Conservation (phyloP, 441 rosid genomes). For the Populus hybrid region DNA sequence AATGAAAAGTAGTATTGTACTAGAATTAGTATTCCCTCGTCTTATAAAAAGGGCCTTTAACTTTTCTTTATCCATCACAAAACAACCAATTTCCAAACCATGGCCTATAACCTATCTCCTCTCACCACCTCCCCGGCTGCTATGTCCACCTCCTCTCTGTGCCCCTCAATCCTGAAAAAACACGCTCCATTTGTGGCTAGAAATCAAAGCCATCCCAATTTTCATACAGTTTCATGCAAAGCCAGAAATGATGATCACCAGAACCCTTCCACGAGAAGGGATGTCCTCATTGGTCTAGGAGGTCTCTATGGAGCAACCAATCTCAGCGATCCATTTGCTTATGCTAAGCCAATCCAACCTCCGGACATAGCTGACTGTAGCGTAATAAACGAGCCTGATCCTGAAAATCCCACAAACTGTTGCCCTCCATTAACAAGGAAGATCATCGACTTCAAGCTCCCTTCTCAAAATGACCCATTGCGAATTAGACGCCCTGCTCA, state of each 20-base stretch:
- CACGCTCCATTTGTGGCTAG: conserved; percentile 12
- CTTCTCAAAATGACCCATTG: conserved; percentile 22
- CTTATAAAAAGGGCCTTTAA: too few species aligned
- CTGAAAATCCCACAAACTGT: conserved; percentile 38
- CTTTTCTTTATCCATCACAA: too few species aligned
- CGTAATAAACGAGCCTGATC: conserved; percentile 32
- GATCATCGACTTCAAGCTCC: conserved; percentile 43
- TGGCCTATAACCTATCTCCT: conserved; percentile 30
- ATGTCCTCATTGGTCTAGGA: conserved; percentile 41
- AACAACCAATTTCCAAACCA: not conserved
- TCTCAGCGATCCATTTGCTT: conserved; percentile 9
- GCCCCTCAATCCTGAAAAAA: conserved; percentile 9
- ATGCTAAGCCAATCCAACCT: conserved; percentile 36
- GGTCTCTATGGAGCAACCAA: conserved; percentile 22
- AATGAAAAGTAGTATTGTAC: too few species aligned
- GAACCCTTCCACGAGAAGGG: conserved; percentile 32
- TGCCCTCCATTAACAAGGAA: conserved; percentile 44
- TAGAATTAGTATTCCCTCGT: too few species aligned
- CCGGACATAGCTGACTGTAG: conserved; percentile 40
- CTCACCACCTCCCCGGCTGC: conserved; percentile 1
- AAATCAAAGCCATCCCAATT: not conserved
- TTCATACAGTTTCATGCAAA: conserved; percentile 27
- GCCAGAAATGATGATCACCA: conserved; percentile 20
- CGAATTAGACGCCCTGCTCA: conserved; percentile 55
- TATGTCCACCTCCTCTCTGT: conserved; percentile 2